These are phyloP conservation scores for Fusarium burgessii DNA, from an alignment of 2,329 filamentous ascomycete species.

Conservation along the genomic window DNA sequence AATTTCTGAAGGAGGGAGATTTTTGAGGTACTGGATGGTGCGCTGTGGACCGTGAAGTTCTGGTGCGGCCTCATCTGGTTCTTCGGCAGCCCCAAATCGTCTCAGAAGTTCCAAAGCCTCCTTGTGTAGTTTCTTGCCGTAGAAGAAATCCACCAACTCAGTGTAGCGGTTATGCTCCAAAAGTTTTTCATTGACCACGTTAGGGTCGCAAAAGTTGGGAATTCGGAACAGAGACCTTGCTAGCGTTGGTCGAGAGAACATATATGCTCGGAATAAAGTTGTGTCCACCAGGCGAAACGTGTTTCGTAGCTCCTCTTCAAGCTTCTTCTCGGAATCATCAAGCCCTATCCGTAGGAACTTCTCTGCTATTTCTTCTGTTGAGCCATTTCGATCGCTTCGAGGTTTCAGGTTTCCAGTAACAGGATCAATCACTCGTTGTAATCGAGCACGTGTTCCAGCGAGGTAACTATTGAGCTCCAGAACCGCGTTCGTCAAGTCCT, in stretches of 20 bases:
- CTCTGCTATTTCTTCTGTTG: conserved; percentile 65
- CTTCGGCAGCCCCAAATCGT: conserved; percentile 77
- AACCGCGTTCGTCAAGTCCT: conserved; percentile 85
- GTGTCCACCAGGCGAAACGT: conserved; percentile 92
- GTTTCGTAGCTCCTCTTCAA: conserved; percentile 77
- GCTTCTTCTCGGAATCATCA: conserved; percentile 67
- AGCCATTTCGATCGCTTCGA: conserved; percentile 57
- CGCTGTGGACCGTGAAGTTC: conserved; percentile 82
- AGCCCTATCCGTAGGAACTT: conserved; percentile 63
- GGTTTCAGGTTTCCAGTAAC: conserved; percentile 71
- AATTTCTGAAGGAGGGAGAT: conserved; percentile 85
- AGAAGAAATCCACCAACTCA: conserved; percentile 96
- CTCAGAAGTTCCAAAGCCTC: conserved; percentile 85
- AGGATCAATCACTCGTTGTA: conserved; percentile 72
- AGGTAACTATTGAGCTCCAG: conserved; percentile 88
- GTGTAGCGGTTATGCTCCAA: conserved; percentile 90
- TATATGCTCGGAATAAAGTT: conserved; percentile 92
- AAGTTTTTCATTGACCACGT: conserved; percentile 92
- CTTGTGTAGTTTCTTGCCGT: conserved; percentile 92
- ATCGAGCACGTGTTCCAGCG: conserved; percentile 80
- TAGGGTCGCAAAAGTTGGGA: conserved; percentile 95
- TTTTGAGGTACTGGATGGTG: conserved; percentile 91
- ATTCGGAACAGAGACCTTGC: conserved; percentile 93
- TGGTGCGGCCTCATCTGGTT: conserved; percentile 63
- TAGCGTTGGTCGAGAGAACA: conserved; percentile 88